Conservation (phyloP, 371 early-diverging fungal species). For the Capniomyces stellatus region DNA sequence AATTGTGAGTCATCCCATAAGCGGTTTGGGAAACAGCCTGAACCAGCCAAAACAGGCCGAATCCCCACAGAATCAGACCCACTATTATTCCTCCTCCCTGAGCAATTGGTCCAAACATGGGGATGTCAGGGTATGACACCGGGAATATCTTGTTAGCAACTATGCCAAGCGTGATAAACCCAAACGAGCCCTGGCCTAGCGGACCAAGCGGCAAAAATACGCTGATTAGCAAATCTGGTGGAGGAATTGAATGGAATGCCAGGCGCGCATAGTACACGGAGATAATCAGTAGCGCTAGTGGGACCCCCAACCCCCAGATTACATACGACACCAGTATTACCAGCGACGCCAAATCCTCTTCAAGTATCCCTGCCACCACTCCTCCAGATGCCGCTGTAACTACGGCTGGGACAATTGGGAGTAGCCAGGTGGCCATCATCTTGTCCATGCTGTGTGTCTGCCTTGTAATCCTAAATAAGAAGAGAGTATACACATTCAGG, state of each 20-base stretch:
- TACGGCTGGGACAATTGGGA: conserved; percentile 30
- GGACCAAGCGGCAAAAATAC: conserved; percentile 30
- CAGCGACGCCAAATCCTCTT: conserved; percentile 9
- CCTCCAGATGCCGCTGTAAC: conserved; percentile 30
- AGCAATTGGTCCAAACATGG: conserved; percentile 15
- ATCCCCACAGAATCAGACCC: conserved; percentile 29
- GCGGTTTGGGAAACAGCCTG: conserved; percentile 18
- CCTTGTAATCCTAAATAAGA: conserved; percentile 10
- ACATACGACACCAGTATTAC: conserved; percentile 25
- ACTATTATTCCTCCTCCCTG: conserved; percentile 8
- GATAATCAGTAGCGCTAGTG: conserved; percentile 22
- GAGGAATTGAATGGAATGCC: conserved; percentile 24
- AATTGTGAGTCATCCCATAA: conserved; percentile 11
- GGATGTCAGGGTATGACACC: conserved; percentile 7
- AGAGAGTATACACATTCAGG: neutral
- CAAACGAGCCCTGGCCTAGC: conserved; percentile 29
- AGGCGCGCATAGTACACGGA: conserved; percentile 27
- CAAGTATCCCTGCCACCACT: conserved; percentile 16
- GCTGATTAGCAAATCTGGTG: conserved; percentile 27
- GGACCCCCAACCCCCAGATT: conserved; percentile 29
- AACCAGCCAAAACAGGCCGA: conserved; percentile 27
- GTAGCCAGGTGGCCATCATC: conserved; percentile 26
- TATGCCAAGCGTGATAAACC: conserved; percentile 24
- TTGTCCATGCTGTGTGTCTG: conserved; percentile 25
- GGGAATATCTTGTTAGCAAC: conserved; percentile 19